Base-by-base conservation (phyloP, 2,329 filamentous ascomycete genomes). In the Emergomyces pasteurianus region DNA sequence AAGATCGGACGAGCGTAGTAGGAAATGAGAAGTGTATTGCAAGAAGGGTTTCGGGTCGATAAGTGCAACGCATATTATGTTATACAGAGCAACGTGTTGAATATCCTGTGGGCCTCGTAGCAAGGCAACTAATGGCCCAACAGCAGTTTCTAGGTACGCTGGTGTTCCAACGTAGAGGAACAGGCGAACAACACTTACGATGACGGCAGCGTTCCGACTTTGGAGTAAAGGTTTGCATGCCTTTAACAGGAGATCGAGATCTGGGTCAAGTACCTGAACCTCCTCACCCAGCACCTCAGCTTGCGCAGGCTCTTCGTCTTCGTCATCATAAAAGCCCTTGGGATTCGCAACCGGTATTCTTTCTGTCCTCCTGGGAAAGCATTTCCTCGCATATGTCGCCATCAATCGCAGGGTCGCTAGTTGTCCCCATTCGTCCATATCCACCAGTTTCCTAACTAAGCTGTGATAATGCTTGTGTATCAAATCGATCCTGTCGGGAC, bases 401-500 rank as follows among this genome's bases (percentile, higher is more conserved):
- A 97, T 86, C 65, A 99, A 78, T 46, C 86, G 83, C 67, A 99
- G 71, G 2, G 89, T 89, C 1, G 90, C 88, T 59, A 97, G 74
- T 75, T 99, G 94, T 49, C 91, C 89, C 94, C 94, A 99, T 75
- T 99, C 94, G 70, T 99, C 94, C 94, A 99, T 99, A 71, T 99
- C 94, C 28, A 96, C 90, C 58, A 97, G 78, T 78, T 96, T 96
- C 73, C 86, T 89, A 64, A 95, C 86, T 64, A 99, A 78, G 42
- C 83, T 81, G 58, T 90, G 85, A 75, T 97, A 99, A 71, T 96
- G 88, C 65, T 88, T 86, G 74, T 99, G 94, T 66, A 99, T 86
- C 62, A 99, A 77, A 71, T 96, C 92, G 65, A 96, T 81, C 59
- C 88, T 81, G 18, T 95, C 87, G 0, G 94, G 92, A 66, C 92